Evolutionary conservation across 352 stramenopile species (phyloP).

Genomic region (Pythium folliculosum): DNA sequence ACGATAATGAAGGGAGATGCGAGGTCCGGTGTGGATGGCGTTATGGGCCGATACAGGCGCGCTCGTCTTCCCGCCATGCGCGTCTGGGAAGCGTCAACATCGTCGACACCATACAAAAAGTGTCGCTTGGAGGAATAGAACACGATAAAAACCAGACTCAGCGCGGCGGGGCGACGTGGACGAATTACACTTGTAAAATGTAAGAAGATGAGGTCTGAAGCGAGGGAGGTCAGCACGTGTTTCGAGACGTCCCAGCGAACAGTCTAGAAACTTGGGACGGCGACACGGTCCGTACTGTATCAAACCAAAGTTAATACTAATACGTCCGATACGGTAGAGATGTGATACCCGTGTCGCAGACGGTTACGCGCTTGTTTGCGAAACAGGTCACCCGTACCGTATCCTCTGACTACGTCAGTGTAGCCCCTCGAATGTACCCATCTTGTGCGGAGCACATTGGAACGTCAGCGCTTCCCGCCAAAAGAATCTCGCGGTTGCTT

Average conservation of each 20-base stretch:
- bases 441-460: too few relatives aligned
- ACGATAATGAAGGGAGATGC: not conserved
- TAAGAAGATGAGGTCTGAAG: constrained; percentile 3
- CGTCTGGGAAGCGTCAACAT: constrained; percentile 18
- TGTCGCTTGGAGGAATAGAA: constrained; percentile 6
- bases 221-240: not conserved
- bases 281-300: not conserved
- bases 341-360: constrained; percentile 1
- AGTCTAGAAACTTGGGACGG: constrained; percentile 29
- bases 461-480: too few relatives aligned
- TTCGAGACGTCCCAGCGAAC: constrained; percentile 25
- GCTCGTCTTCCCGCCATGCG: not conserved
- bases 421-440: constrained; percentile 2
- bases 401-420: not conserved
- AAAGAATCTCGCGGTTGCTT: too few relatives aligned
- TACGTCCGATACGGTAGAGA: constrained; percentile 1
- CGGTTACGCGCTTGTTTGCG: constrained; percentile 1
- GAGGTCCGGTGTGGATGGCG: too few relatives aligned
- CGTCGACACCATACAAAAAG: not conserved
- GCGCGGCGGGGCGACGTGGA: constrained; percentile 11
- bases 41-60: not conserved
- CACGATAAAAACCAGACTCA: constrained; percentile 12
- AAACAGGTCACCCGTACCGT: not conserved
- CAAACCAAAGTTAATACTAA: not conserved
- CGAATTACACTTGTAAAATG: constrained; percentile 9